Evolutionary conservation across 2,329 filamentous ascomycete species (phyloP), one percentile per base, ranked within the genome.

Genomic region (Teratosphaeria destructans): DNA sequence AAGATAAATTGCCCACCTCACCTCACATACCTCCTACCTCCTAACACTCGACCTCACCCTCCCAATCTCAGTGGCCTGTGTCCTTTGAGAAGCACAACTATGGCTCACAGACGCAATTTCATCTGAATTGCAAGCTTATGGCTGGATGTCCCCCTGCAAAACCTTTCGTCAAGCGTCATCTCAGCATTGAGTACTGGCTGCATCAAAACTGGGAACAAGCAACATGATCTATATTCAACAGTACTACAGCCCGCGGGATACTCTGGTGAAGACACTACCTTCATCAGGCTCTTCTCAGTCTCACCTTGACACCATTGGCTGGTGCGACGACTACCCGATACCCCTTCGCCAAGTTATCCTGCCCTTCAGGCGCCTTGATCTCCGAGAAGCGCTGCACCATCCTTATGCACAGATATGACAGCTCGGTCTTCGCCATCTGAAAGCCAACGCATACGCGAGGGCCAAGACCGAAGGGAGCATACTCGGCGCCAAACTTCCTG

Each of bases 391-490:
- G 58, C 54, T 64, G 62, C 59, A 63, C 54, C 60, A 64, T 62
- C 19, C 63, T 58, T 14, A 61, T 60, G 27, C 63, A 59, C 32
- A 66, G 32, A 54, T 61, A 66, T 2, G 61, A 63, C 3, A 64
- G 60, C 57, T 66, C 61, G 11, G 59, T 64, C 62, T 62, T 58
- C 12, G 58, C 57, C 35, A 66, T 37, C 34, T 62, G 60, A 54
- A 62, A 55, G n/a, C 63, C 64, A 26, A 65, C 53, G 57, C 64
- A 66, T 29, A 62, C 43, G 11, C 62, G 58, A 14, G 65, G 67
- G 3, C 70, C 69, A 12, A 60, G 63, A 19, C 69, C 66, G 27
- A 64, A 65, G 12, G 63, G 60, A 11, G 61, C 62, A 47, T 61
- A 66, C 32, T 63, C 59, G 5, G 62, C 53, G 0, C 62, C 62